Conservation (phyloP, 495 filamentous ascomycete genomes). For the Trypethelium eluteriae region DNA sequence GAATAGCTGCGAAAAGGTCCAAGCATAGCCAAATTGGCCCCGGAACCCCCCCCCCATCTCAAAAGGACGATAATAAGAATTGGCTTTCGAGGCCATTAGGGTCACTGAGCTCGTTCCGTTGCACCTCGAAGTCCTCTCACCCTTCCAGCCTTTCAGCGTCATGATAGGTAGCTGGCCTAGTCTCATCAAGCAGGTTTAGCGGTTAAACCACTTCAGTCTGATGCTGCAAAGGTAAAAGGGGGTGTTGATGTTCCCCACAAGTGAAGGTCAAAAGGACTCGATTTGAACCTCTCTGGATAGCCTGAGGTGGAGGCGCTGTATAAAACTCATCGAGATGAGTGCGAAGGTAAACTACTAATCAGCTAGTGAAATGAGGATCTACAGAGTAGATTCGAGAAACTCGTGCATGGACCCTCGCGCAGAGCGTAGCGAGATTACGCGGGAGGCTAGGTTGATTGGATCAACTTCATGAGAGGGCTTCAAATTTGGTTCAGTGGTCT, state of each 20-base stretch:
- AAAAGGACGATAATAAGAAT: slow-evolving; percentile 71
- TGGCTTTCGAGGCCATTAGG: neutral
- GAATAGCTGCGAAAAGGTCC: slow-evolving; percentile 80
- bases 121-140: neutral
- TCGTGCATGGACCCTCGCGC: neutral
- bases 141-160: neutral
- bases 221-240: too few species aligned
- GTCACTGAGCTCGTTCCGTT: neutral
- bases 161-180: neutral
- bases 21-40: slow-evolving; percentile 95
- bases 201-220: too few species aligned
- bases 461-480: neutral
- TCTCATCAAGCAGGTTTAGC: too few species aligned
- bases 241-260: too few species aligned
- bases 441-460: neutral
- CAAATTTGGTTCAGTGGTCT: too few species aligned
- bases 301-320: too few species aligned
- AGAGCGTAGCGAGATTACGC: too few species aligned
- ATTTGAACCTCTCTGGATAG: too few species aligned
- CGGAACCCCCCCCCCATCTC: slow-evolving; percentile 77
- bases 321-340: too few species aligned
- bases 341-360: too few species aligned
- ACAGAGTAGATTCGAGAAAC: neutral
- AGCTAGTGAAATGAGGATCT: too few species aligned
- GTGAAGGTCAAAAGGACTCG: too few species aligned